Evolutionary conservation across 768 basidiomycete genomes (phyloP).

Genomic region (Xerocomellus intermedius): DNA sequence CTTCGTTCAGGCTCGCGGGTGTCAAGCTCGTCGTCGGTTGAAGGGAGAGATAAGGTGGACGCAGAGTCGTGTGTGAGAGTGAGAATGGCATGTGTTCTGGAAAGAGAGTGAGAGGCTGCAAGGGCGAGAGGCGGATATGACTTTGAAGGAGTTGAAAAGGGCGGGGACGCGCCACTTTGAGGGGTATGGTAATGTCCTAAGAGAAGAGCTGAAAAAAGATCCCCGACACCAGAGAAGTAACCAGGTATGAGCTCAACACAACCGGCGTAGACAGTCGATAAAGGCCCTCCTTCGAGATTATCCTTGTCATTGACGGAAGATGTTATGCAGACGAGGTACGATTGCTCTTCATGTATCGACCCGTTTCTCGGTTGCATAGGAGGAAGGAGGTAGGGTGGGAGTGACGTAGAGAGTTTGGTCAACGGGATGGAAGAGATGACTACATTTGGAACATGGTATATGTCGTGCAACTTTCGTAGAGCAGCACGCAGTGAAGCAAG

Average conservation of each 20-base stretch:
- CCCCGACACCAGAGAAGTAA: constrained; percentile 96
- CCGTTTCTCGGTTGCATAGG: not conserved
- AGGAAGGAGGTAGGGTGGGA: constrained; percentile 48
- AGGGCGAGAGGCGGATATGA: constrained; percentile 13
- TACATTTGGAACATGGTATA: constrained; percentile 77
- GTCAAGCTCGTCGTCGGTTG: constrained; percentile 82
- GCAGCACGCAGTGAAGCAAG: constrained; percentile 64
- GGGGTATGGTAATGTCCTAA: constrained; percentile 68
- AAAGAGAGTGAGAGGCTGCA: constrained; percentile 67
- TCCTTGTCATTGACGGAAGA: constrained; percentile 48
- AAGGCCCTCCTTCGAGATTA: constrained; percentile 7
- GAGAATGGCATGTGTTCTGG: constrained; percentile 74
- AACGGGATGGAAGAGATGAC: constrained; percentile 90
- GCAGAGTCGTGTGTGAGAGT: constrained; percentile 58
- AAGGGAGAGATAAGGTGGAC: constrained; percentile 45
- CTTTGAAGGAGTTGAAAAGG: constrained; percentile 8
- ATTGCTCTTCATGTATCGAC: constrained; percentile 23
- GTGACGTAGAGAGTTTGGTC: constrained; percentile 53
- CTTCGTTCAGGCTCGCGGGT: constrained; percentile 56
- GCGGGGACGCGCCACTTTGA: not conserved
- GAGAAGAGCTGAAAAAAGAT: constrained; percentile 92
- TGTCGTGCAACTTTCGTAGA: constrained; percentile 70
- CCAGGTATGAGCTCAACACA: constrained; percentile 78
- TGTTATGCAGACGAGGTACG: constrained; percentile 76
- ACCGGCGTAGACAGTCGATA: constrained; percentile 61